Evolutionary conservation across 805 yeast species (phyloP).

Genomic region (Huiozyma naganishii): DNA sequence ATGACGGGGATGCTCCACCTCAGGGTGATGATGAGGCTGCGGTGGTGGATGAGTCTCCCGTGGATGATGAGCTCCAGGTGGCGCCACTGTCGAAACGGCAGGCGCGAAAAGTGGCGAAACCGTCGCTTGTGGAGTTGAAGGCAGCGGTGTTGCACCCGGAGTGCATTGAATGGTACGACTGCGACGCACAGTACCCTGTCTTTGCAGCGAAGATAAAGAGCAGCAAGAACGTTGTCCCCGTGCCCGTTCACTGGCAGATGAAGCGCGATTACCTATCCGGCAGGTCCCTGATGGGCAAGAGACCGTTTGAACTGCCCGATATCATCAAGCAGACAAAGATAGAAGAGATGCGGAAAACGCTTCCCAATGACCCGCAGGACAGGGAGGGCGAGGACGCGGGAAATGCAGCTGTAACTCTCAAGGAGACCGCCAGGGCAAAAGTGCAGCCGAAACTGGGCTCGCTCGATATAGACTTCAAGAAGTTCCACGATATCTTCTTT

Average conservation of each 20-base stretch:
- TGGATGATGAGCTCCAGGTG: slow-evolving; percentile 12
- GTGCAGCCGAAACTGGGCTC: slow-evolving; percentile 86
- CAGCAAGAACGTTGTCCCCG: slow-evolving; percentile 54
- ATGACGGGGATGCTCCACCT: neutral
- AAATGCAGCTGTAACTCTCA: slow-evolving; percentile 35
- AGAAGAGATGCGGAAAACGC: slow-evolving; percentile 66
- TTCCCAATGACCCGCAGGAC: slow-evolving; percentile 7
- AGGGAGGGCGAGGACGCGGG: slow-evolving; percentile 1
- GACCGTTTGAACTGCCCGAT: slow-evolving; percentile 67
- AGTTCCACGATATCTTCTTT: slow-evolving; percentile 78
- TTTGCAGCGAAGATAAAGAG: slow-evolving; percentile 55
- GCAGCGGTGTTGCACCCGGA: slow-evolving; percentile 53
- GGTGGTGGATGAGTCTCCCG: neutral
- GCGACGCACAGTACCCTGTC: slow-evolving; percentile 71
- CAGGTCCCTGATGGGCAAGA: slow-evolving; percentile 53
- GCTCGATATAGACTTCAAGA: slow-evolving; percentile 76
- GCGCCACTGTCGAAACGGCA: slow-evolving; percentile 33
- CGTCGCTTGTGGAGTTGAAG: slow-evolving; percentile 61
- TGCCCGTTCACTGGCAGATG: slow-evolving; percentile 77
- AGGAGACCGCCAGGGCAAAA: slow-evolving; percentile 67
- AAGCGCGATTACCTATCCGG: slow-evolving; percentile 66
- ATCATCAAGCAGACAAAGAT: slow-evolving; percentile 78
- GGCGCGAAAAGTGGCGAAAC: slow-evolving; percentile 39
- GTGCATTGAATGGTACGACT: slow-evolving; percentile 77
- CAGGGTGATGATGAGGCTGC: neutral